These are phyloP conservation scores for Cryptomeria japonica DNA, from an alignment of 75 land plant genomes.

Conservation along the genomic window DNA sequence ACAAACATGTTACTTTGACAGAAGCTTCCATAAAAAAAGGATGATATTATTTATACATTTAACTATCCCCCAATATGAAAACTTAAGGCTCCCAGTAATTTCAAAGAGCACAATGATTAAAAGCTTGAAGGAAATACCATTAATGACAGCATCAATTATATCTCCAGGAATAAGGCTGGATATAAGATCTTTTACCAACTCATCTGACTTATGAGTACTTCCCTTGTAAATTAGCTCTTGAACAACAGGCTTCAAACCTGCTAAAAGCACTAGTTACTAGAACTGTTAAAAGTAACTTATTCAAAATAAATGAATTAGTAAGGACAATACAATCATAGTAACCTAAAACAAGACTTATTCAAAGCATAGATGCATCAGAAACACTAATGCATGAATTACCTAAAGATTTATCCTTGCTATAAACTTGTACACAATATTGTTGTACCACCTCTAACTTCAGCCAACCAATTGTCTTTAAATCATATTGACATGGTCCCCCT, in stretches of 20 bases:
- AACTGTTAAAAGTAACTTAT: background rate
- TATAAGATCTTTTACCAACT: slow-evolving; percentile 33
- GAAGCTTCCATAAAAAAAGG: background rate
- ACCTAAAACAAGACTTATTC: background rate
- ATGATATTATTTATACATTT: background rate
- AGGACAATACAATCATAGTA: background rate
- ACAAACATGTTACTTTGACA: background rate
- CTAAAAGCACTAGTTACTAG: background rate
- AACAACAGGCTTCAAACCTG: slow-evolving; percentile 70
- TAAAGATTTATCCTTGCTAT: slow-evolving; percentile 46
- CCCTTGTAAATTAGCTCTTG: slow-evolving; percentile 42
- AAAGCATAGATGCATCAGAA: background rate
- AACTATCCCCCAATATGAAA: background rate
- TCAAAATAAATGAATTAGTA: background rate
- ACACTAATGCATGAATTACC: slow-evolving; percentile 36
- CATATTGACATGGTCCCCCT: slow-evolving; percentile 13
- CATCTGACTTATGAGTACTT: slow-evolving; percentile 35
- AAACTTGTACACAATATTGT: slow-evolving; percentile 43
- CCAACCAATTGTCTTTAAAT: slow-evolving; percentile 36
- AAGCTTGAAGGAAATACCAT: slow-evolving; percentile 31
- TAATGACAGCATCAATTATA: slow-evolving; percentile 54
- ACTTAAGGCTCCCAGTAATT: background rate
- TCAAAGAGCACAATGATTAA: background rate
- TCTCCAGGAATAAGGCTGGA: slow-evolving; percentile 15
- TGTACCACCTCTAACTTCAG: slow-evolving; percentile 63